phyloP scores from a whole-genome alignment of 2,329 filamentous ascomycete species.

The Trichoderma aggressivum region DNA sequence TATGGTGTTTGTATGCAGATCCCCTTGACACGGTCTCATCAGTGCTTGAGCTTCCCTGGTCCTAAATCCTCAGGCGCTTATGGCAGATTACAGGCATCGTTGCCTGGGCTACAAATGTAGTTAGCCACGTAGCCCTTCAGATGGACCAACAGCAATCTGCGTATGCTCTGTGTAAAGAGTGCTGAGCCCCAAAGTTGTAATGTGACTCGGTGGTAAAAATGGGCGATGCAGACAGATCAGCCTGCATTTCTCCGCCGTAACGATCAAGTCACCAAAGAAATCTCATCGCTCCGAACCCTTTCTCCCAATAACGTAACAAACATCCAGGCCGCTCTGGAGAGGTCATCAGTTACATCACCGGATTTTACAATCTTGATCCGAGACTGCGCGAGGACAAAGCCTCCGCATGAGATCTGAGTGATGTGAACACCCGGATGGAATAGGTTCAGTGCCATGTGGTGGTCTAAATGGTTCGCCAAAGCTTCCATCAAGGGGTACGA shows the following conservation, averaged over 20 bases:
- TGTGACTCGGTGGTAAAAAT: neutral
- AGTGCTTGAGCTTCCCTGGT: neutral
- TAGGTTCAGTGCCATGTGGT: slow-evolving; percentile 53
- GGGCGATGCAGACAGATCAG: neutral
- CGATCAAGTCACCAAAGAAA: neutral
- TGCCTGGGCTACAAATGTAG: neutral
- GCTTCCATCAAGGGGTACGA: slow-evolving; percentile 47
- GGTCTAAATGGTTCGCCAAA: slow-evolving; percentile 46
- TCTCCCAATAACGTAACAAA: slow-evolving; percentile 37
- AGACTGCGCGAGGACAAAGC: slow-evolving; percentile 53
- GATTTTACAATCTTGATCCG: slow-evolving; percentile 46
- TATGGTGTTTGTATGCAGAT: neutral
- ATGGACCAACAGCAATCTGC: neutral
- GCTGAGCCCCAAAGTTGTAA: neutral
- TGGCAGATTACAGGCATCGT: neutral
- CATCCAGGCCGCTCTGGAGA: slow-evolving; percentile 37
- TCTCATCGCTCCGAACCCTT: slow-evolving; percentile 30
- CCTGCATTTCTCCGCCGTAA: neutral
- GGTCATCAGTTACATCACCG: slow-evolving; percentile 30
- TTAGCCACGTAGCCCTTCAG: neutral
- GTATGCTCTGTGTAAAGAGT: neutral
- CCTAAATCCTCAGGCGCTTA: neutral
- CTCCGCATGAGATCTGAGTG: slow-evolving; percentile 52
- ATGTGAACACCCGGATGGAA: slow-evolving; percentile 54
- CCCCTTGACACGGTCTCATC: neutral